phyloP scores from a whole-genome alignment of 1,284 basidiomycete genomes.

The Lentinula novae-zelandiae region DNA sequence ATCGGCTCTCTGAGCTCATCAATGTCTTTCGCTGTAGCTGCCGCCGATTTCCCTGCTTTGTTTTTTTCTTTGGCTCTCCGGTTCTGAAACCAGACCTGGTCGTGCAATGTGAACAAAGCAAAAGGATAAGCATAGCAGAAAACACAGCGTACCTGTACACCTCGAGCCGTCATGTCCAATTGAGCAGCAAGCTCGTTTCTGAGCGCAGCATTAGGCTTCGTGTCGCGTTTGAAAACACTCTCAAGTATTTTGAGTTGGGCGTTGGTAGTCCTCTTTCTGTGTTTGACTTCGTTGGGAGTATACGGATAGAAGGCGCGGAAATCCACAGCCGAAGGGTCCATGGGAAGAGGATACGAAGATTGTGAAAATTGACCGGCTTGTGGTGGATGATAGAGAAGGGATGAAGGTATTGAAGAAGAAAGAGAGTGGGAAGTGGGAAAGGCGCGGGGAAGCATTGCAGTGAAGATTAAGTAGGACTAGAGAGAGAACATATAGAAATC shows the following conservation, averaged over 20 bases:
- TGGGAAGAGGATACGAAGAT: conserved; percentile 42
- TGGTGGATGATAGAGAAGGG: conserved; percentile 2
- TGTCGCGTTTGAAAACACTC: conserved; percentile 78
- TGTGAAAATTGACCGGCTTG: conserved; percentile 28
- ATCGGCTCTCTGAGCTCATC: conserved; percentile 17
- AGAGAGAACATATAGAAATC: conserved; percentile 15
- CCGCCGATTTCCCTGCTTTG: conserved; percentile 35
- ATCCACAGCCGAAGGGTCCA: conserved; percentile 60
- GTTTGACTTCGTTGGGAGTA: conserved; percentile 87
- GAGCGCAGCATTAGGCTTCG: conserved; percentile 82
- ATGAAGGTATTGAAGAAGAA: background rate
- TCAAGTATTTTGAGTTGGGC: conserved; percentile 86
- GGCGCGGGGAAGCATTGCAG: conserved; percentile 26
- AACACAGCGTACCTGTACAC: conserved; percentile 74
- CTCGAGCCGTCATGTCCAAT: conserved; percentile 88
- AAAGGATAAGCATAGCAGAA: conserved; percentile 8
- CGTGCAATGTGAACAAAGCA: conserved; percentile 14
- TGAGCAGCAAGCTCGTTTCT: conserved; percentile 77
- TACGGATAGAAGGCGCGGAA: conserved; percentile 79
- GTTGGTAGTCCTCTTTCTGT: conserved; percentile 80
- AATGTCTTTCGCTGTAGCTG: conserved; percentile 17
- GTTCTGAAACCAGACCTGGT: conserved; percentile 88
- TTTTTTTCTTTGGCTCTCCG: conserved; percentile 83
- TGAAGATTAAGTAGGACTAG: conserved; percentile 21
- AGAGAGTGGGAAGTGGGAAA: conserved; percentile 12